Base-by-base conservation (phyloP, 352 stramenopile species). In the Phytopythium aichiense region DNA sequence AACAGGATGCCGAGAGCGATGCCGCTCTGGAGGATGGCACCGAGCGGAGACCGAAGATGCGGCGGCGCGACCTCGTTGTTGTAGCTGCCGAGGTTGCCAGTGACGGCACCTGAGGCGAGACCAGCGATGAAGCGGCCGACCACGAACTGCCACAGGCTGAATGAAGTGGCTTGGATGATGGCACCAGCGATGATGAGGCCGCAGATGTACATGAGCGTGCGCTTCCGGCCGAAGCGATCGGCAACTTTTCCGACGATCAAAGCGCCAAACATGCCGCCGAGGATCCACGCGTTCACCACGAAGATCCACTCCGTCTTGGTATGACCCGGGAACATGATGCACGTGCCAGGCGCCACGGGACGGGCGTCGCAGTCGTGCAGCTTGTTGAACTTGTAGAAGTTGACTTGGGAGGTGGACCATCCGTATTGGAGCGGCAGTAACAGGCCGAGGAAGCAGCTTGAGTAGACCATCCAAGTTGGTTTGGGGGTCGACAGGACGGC, bases 81-180 rank as follows among this genome's bases (percentile, higher is more conserved):
- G 28, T 81, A 84, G 12, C 37, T 56, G 13, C 61, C 56, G 40
- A 61, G 28, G 43, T 70, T 59, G 9, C 69, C 73, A 23, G 71
- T 76, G 16, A 64, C 67, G 28, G 66, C 66, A 18, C 80, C 76
- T 13, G 74, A 82, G 1, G 76, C 76, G 12, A 89, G 65, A 20
- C 80, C 80, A n/a, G 77, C 68, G 38, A 89, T 61, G 56, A 80
- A 63, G 12, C 78, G 75, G 11, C 78, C 78, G 23, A 78, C 58
- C 0, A 71, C 63, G 48, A 82, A 84, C 33, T 72, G 64, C 57
- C 69, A 80, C 30, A 84, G 45, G 55, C 71, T 63, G 1, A 63
- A 70, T 25, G 77, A 68, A 0, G 61, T 62, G 22, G 67, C 68
- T 40, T 84, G 72, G 7, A 86, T 60, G 2, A 60, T 43, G 20